Conservation (phyloP, 2,329 filamentous ascomycete species). For the Paradendryphiella salina region DNA sequence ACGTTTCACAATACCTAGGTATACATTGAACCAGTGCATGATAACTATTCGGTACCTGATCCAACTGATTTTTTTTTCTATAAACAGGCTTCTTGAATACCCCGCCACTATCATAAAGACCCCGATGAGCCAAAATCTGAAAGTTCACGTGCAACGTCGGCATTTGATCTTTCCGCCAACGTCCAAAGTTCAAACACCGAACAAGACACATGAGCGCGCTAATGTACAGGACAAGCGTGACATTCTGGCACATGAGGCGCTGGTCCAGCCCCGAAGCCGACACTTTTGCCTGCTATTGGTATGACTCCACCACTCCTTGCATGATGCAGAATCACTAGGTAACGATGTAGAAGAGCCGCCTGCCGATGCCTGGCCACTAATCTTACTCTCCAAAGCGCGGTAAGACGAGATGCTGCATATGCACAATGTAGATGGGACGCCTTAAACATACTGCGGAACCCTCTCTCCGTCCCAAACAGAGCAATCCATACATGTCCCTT, state of each 20-base stretch:
- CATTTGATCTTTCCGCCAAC: conserved; percentile 4
- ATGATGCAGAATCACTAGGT: neutral
- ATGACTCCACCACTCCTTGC: neutral
- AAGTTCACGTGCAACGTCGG: neutral
- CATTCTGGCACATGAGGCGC: neutral
- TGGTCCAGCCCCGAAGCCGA: neutral
- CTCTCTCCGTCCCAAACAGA: conserved; percentile 28
- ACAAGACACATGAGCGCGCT: conserved; percentile 10
- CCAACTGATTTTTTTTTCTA: no score
- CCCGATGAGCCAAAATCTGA: neutral
- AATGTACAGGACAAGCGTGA: neutral
- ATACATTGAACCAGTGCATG: neutral
- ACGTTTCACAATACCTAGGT: neutral
- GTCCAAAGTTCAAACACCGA: conserved; percentile 17
- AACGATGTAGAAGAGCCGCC: neutral
- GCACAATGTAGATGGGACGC: neutral
- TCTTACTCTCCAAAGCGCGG: no score
- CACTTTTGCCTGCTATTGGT: neutral
- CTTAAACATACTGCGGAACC: conserved; percentile 38
- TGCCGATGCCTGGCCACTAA: neutral
- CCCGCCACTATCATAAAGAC: neutral
- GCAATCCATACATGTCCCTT: conserved; percentile 39
- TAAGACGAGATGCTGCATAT: neutral
- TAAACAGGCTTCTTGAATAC: neutral
- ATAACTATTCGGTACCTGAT: neutral